phyloP scores from a whole-genome alignment of 768 basidiomycete genomes.

The Termitomyces titanicus region DNA sequence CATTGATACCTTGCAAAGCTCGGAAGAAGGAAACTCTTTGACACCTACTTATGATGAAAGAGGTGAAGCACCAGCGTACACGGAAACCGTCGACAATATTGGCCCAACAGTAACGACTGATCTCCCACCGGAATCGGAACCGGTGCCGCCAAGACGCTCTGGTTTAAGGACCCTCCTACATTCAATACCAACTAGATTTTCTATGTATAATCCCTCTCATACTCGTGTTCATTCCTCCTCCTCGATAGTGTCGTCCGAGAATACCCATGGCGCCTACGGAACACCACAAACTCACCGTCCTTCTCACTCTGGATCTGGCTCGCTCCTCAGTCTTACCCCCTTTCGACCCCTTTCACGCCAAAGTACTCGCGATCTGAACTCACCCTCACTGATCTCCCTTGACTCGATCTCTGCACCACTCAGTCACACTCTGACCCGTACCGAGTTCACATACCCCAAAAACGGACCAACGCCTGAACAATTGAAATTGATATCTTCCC shows the following conservation, averaged over 20 bases:
- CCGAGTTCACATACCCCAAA: slow-evolving; percentile 68
- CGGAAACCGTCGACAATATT: slow-evolving; percentile 41
- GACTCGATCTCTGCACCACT: slow-evolving; percentile 75
- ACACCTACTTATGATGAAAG: slow-evolving; percentile 22
- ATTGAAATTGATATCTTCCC: slow-evolving; percentile 64
- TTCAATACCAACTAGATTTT: slow-evolving; percentile 30
- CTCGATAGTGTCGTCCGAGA: slow-evolving; percentile 22
- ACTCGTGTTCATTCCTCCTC: slow-evolving; percentile 27
- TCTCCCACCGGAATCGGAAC: slow-evolving; percentile 11
- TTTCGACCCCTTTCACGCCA: slow-evolving; percentile 51
- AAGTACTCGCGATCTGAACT: slow-evolving; percentile 46
- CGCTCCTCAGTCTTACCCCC: slow-evolving; percentile 36
- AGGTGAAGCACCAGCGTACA: slow-evolving; percentile 69
- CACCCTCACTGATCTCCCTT: slow-evolving; percentile 68
- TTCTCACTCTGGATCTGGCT: slow-evolving; percentile 28
- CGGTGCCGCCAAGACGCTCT: slow-evolving; percentile 31
- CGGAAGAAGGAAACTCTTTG: slow-evolving; percentile 28
- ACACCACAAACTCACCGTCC: slow-evolving; percentile 27
- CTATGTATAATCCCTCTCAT: slow-evolving; percentile 21
- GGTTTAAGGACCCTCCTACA: slow-evolving; percentile 45
- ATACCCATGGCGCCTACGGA: slow-evolving; percentile 19
- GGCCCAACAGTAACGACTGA: slow-evolving; percentile 6
- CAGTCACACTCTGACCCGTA: slow-evolving; percentile 65
- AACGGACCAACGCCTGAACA: slow-evolving; percentile 60
- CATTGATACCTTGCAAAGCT: slow-evolving; percentile 26